Evolutionary conservation across 495 filamentous ascomycete species (phyloP).

Genomic region (Aspergillus conjunctus): DNA sequence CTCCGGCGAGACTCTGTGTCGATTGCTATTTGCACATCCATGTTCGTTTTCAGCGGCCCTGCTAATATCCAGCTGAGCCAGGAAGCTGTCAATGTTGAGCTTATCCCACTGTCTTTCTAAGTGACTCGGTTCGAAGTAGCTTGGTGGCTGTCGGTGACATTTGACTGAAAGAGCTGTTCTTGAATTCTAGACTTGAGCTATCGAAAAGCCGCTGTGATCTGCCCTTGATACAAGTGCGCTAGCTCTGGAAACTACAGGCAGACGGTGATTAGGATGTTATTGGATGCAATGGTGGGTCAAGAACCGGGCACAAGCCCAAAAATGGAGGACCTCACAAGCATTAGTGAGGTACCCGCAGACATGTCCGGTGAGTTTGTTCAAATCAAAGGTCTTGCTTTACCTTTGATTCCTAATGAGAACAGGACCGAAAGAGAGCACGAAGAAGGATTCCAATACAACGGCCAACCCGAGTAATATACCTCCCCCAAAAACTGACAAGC

Average conservation of each 20-base stretch:
- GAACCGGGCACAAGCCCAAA: slow-evolving; percentile 39
- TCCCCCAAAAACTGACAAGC: slow-evolving; percentile 94
- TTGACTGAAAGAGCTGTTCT: background rate
- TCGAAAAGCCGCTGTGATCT: background rate
- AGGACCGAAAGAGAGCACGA: slow-evolving; percentile 36
- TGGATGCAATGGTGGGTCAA: slow-evolving; percentile 47
- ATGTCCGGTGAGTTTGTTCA: slow-evolving; percentile 44
- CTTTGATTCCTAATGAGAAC: slow-evolving; percentile 22
- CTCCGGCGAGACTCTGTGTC: background rate
- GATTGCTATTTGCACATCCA: background rate
- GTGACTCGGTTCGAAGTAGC: background rate
- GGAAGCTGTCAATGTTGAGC: slow-evolving; percentile 17
- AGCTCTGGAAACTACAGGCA: background rate
- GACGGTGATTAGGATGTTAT: slow-evolving; percentile 35
- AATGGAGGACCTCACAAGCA: slow-evolving; percentile 48
- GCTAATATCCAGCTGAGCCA: background rate
- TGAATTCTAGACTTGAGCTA: slow-evolving; percentile 1
- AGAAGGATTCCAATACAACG: slow-evolving; percentile 41
- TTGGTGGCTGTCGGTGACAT: background rate
- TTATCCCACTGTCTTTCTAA: slow-evolving; percentile 4
- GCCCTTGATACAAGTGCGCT: slow-evolving; percentile 1
- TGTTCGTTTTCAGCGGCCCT: background rate
- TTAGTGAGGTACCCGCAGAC: slow-evolving; percentile 47
- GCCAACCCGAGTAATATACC: slow-evolving; percentile 46
- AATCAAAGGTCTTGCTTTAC: background rate